A percentile compares a stretch with the other conserved stretches of the same genome.
phyloP scores from a whole-genome alignment of 768 basidiomycete species.

The Leccinum sublutescens region DNA sequence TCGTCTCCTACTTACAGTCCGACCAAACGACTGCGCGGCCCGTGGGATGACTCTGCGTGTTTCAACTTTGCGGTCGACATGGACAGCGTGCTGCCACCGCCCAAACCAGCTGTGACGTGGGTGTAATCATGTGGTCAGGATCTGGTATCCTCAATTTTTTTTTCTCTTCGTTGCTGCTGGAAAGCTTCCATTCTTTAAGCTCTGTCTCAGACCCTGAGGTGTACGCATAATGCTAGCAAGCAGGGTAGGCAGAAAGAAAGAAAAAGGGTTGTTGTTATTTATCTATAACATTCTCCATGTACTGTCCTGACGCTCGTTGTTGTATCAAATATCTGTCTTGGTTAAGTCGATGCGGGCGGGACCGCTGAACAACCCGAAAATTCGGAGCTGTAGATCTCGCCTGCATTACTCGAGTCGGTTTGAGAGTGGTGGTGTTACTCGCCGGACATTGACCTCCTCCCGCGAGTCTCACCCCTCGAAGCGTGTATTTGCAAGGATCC shows the following conservation, averaged over 20 bases:
- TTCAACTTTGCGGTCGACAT: constrained; percentile 45
- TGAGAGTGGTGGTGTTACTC: not conserved
- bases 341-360: not conserved
- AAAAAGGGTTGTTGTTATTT: not conserved
- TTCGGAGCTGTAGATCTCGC: not conserved
- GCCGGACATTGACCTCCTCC: not conserved
- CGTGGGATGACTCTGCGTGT: constrained; percentile 58
- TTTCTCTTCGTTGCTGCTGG: constrained; percentile 2
- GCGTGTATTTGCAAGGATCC: constrained; percentile 12
- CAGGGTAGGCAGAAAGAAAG: not conserved
- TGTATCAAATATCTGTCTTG: constrained; percentile 1
- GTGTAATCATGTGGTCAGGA: constrained; percentile 7
- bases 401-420: not conserved
- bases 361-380: constrained; percentile 1
- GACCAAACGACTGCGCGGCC: constrained; percentile 39
- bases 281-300: not conserved
- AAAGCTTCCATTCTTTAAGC: not conserved
- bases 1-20: constrained; percentile 21
- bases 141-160: constrained; percentile 1
- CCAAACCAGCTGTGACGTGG: constrained; percentile 42
- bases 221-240: not conserved
- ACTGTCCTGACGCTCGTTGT: not conserved
- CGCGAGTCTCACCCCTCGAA: not conserved
- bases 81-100: constrained; percentile 43
- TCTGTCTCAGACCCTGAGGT: not conserved